Evolutionary conservation across 1,139 yeast species (phyloP), one percentile per base, ranked within the genome.

Genomic region (Kurtzmaniella natalensis): DNA sequence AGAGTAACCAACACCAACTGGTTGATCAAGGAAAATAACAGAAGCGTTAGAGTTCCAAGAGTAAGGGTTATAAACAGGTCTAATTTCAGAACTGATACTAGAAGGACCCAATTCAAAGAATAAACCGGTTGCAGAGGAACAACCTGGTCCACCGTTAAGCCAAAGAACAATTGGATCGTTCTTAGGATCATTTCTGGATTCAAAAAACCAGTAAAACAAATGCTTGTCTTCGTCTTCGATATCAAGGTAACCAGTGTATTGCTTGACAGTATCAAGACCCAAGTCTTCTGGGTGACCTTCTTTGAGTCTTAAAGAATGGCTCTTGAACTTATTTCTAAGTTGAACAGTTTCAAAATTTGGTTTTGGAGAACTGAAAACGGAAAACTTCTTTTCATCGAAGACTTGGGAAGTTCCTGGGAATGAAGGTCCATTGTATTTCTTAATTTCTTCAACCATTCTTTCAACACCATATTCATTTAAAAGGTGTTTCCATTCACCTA

Each of bases 131-230:
- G 78, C 56, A 7, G 84, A 77, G 3, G 85, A 78, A 51, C 87
- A 80, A 4, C 87, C 87, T 11, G 88, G 87, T 4, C 87, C 87
- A 37, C 87, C 87, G 46, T 81, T 81, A 48, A 81, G 62, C 87
- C 87, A 80, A 38, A 81, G 61, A 36, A 81, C 66, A 16, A 80
- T 71, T 0, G 86, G 86, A 49, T 78, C 84, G 37, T 61, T 74
- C 33, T 50, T 57, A 18, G 83, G 84, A 55, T 80, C 82, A 49
- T 78, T 78, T 59, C 87, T 69, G 34, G 81, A 74, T 53, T 80
- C 86, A 43, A 79, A 81, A 48, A 78, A 76, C 82, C 85, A 80
- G 55, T 76, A 80, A 55, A 80, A 81, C 48, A 78, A 76, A 56
- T 81, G 88, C 59, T 80, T 73, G 38, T 68, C 76, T 28, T 58